Evolutionary conservation across 2,329 filamentous ascomycete genomes (phyloP), one percentile per base, ranked within the genome.

Genomic region (Diplodia sapinea): DNA sequence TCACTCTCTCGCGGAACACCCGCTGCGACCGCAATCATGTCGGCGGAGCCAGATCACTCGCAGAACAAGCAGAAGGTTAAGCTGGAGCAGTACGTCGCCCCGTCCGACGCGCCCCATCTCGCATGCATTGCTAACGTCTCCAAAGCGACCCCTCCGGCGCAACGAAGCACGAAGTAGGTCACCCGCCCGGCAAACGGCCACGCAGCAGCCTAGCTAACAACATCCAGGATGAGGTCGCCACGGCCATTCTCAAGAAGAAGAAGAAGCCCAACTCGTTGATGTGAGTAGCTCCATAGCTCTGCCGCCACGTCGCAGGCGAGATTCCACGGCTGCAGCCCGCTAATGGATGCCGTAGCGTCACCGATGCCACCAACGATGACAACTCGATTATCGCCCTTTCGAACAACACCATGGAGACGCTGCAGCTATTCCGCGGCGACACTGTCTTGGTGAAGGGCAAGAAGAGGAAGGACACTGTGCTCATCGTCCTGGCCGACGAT

Each of bases 251-350:
- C 77, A 98, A 97, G 86, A 98, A 98, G 88, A 99, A 99, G 91
- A 99, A 99, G 94, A 99, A 99, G 92, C 94, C 94, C 75, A 99
- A 99, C 84, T 96, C 94, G 78, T 84, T 99, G 80, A 96, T 99
- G 93, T 96, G 86, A 80, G 90, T 81, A 74, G 72, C 54, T 69
- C 54, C 12, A 26, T 6, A 3, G 12, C 38, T 13, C 65, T 7
- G 5, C 12, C n/a, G 7, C 12, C 47, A 29, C 57, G 11, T 2
- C 12, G 17, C 40, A 8, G 40, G 12, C 4, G 1, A 8, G 12
- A 33, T 12, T 2, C 26, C 26, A 33, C 36, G 0, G 29, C 3
- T 29, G 66, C 49, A 56, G 26, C 12, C 23, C 20, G 70, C 75
- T 82, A 70, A 82, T 73, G 61, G n/a, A 13, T 71, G 65, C 56